A percentile compares a stretch with the other conserved stretches of the same genome.
Conservation (phyloP, 2,329 filamentous ascomycete genomes). For the Talaromyces sp. region DNA sequence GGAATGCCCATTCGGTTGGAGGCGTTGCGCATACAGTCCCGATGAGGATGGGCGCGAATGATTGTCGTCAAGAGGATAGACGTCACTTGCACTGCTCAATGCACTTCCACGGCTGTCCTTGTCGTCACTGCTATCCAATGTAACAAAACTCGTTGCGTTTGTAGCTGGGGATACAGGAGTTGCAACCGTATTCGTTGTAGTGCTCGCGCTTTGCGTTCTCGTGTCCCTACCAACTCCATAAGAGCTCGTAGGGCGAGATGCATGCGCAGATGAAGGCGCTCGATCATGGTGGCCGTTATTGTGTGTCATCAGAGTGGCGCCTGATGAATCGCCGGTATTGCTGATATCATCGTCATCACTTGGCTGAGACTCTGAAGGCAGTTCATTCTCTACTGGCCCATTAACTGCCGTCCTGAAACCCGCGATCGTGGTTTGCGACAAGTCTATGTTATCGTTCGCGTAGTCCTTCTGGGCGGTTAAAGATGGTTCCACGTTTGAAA, state of each 20-base stretch:
- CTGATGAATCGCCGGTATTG: conserved; percentile 8
- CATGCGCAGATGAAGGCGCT: conserved; percentile 28
- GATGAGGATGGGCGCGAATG: conserved; percentile 28
- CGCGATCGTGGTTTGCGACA: conserved; percentile 7
- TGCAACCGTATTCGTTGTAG: conserved; percentile 38
- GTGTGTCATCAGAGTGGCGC: conserved; percentile 4
- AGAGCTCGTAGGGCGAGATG: conserved; percentile 29
- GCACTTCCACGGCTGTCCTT: conserved; percentile 27
- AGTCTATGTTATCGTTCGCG: conserved; percentile 7
- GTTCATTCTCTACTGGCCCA: not conserved
- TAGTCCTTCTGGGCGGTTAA: conserved; percentile 3
- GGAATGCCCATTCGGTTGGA: conserved; percentile 21
- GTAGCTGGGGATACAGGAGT: conserved; percentile 40
- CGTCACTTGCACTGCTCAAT: conserved; percentile 26
- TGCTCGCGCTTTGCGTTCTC: conserved; percentile 38
- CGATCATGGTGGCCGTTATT: conserved; percentile 3
- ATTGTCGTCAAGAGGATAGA: conserved; percentile 19
- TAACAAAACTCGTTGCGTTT: conserved; percentile 43
- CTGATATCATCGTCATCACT: not conserved
- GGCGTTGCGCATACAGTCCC: conserved; percentile 22
- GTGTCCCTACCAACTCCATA: conserved; percentile 34
- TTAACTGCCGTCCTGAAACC: conserved; percentile 7
- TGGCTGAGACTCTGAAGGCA: conserved; percentile 1
- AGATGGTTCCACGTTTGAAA: not conserved
- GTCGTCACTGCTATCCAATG: conserved; percentile 39